phyloP scores from a whole-genome alignment of 2,329 filamentous ascomycete species.

The Emergomyces pasteurianus region DNA sequence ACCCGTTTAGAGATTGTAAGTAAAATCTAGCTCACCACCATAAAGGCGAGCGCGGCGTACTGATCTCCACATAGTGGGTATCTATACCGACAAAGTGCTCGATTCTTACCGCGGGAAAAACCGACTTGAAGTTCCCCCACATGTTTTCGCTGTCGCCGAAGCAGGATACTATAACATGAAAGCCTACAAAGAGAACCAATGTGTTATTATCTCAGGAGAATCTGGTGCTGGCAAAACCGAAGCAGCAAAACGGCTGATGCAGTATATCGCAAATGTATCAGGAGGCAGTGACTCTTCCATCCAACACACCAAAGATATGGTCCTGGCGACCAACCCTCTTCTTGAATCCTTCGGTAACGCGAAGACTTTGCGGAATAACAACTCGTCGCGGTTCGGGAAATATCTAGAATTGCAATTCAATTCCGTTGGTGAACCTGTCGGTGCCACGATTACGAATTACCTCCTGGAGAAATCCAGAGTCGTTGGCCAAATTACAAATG shows the following conservation, averaged over 20 bases:
- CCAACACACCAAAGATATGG: conserved; percentile 98
- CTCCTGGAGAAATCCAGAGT: conserved; percentile 91
- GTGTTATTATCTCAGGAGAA: conserved; percentile 97
- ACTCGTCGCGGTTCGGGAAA: conserved; percentile 96
- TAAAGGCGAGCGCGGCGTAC: conserved; percentile 7
- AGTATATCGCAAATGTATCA: conserved; percentile 97
- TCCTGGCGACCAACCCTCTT: conserved; percentile 91
- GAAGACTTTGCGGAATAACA: conserved; percentile 96
- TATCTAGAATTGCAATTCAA: conserved; percentile 98
- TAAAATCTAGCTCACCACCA: conserved; percentile 12
- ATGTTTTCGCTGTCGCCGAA: conserved; percentile 96
- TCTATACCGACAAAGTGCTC: conserved; percentile 91
- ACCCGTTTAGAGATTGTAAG: conserved; percentile 81
- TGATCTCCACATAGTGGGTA: conserved; percentile 56
- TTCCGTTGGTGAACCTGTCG: conserved; percentile 75
- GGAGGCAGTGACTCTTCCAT: conserved; percentile 75
- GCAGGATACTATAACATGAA: conserved; percentile 99
- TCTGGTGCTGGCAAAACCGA: conserved; percentile 98
- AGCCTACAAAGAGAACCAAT: conserved; percentile 97
- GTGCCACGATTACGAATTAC: conserved; percentile 97
- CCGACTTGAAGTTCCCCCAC: conserved; percentile 79
- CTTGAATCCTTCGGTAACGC: conserved; percentile 97
- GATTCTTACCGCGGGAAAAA: conserved; percentile 96
- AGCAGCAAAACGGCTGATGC: conserved; percentile 97
- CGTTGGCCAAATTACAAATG: conserved; percentile 85